Percentiles rank a stretch among this genome's conserved stretches.
These are phyloP conservation scores for Mycena venus DNA, from an alignment of 768 basidiomycete genomes.

Conservation along the genomic window DNA sequence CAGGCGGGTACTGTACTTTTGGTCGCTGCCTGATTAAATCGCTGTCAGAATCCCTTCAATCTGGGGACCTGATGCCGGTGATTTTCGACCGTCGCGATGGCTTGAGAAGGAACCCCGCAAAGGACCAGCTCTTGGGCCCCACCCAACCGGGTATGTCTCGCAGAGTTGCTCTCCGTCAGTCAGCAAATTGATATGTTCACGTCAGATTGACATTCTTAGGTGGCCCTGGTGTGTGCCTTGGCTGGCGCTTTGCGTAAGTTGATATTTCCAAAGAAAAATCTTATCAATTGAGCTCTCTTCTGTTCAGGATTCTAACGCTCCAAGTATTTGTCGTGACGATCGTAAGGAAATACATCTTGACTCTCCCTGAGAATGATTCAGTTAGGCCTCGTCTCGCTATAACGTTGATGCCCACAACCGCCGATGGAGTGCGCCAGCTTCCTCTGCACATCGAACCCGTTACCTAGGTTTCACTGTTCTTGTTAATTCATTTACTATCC, in stretches of 20 bases:
- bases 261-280: too few relatives aligned
- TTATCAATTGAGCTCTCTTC: too few relatives aligned
- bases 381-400: too few relatives aligned
- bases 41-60: slow-evolving; percentile 19
- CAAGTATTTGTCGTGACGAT: slow-evolving; percentile 22
- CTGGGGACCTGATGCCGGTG: slow-evolving; percentile 34
- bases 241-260: slow-evolving; percentile 34
- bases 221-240: background rate
- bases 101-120: too few relatives aligned
- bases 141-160: background rate
- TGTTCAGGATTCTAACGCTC: slow-evolving; percentile 12
- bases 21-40: too few relatives aligned
- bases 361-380: slow-evolving; percentile 11
- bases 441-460: too few relatives aligned
- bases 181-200: background rate
- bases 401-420: slow-evolving; percentile 2
- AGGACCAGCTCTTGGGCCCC: background rate
- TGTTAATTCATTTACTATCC: too few relatives aligned
- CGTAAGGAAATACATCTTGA: slow-evolving; percentile 19
- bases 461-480: too few relatives aligned
- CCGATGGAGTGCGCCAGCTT: slow-evolving; percentile 1
- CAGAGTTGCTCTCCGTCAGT: too few relatives aligned
- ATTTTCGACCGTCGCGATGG: too few relatives aligned
- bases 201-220: background rate
- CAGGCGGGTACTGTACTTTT: background rate